phyloP scores from a whole-genome alignment of 352 stramenopile species.

The Globisporangium solare region DNA sequence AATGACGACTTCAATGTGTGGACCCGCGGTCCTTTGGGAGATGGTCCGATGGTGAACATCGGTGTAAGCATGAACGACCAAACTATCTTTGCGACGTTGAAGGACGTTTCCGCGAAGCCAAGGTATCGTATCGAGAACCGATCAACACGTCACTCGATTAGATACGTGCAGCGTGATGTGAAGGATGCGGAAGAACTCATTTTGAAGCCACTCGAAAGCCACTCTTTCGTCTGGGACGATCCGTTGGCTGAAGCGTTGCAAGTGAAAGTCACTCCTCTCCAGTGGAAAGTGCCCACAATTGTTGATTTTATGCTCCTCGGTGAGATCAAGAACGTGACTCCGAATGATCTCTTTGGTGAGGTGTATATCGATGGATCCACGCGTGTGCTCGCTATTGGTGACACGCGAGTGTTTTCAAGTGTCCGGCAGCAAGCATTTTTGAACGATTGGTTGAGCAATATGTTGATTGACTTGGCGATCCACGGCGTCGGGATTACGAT shows the following conservation, averaged over 20 bases:
- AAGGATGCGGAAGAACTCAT: conserved; percentile 64
- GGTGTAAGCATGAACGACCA: conserved; percentile 53
- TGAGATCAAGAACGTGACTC: conserved; percentile 43
- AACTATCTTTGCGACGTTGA: conserved; percentile 67
- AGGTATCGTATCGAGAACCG: conserved; percentile 86
- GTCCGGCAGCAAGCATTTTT: conserved; percentile 50
- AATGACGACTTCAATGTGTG: conserved; percentile 52
- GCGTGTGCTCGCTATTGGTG: conserved; percentile 73
- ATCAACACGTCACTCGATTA: conserved; percentile 61
- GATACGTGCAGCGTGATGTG: conserved; percentile 63
- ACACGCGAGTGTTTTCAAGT: conserved; percentile 56
- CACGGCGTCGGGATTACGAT: conserved; percentile 76
- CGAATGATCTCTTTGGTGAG: conserved; percentile 60
- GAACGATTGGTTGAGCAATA: conserved; percentile 72
- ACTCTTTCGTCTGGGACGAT: conserved; percentile 83
- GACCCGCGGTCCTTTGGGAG: conserved; percentile 62
- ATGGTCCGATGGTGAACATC: conserved; percentile 70
- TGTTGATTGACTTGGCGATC: conserved; percentile 68
- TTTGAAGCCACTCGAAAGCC: conserved; percentile 57
- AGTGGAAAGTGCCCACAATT: conserved; percentile 66
- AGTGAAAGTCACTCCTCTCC: conserved; percentile 51
- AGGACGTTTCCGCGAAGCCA: conserved; percentile 60
- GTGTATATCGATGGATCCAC: conserved; percentile 85
- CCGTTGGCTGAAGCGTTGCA: conserved; percentile 45
- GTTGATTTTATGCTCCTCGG: conserved; percentile 79